Evolutionary conservation across 495 filamentous ascomycete genomes (phyloP), one percentile per base, ranked within the genome.

Genomic region (Corynascus novoguineensis): DNA sequence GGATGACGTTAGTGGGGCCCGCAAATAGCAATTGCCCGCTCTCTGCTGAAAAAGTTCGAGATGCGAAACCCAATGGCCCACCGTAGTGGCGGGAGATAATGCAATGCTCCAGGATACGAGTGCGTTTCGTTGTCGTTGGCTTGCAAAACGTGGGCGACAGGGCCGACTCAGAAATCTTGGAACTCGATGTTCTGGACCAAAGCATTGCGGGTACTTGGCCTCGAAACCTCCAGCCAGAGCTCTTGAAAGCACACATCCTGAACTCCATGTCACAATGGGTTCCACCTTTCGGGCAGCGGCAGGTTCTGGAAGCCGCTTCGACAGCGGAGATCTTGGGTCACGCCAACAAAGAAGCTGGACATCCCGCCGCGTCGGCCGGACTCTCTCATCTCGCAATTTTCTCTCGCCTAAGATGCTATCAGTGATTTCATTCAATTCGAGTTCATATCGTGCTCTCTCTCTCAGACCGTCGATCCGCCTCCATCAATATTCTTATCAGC

Each of bases 31-130:
- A 27, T 40, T 10, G n/a, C n/a, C n/a, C n/a, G n/a, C 34, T 27
- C 35, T 42, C 42, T 32, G 45, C 5, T 21, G 11, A 29, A 50
- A 46, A 34, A 17, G 2, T 21, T 37, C 10, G 45, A 58, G 45
- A 44, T 3, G n/a, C 55, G 55, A 58, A 58, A 58, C 55, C 8
- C 2, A 32, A 45, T 11, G 55, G 55, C 32, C 55, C 55, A 58
- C 55, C 47, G 11, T 17, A 21, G 55, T 58, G 55, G 55, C 55
- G 55, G 47, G 14, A 12, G 10, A 37, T n/a, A 50, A 35, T 57
- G 27, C 40, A 29, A 28, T 2, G 22, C 11, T 9, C 11, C 11
- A 27, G 24, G 22, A 50, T 49, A 40, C 44, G 31, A 57, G 17
- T 1, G 29, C 12, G 11, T 31, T n/a, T 5, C 24, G 1, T 15